These are phyloP conservation scores for Escallonia rubra DNA, from an alignment of 129 eudicot species.

Conservation along the genomic window DNA sequence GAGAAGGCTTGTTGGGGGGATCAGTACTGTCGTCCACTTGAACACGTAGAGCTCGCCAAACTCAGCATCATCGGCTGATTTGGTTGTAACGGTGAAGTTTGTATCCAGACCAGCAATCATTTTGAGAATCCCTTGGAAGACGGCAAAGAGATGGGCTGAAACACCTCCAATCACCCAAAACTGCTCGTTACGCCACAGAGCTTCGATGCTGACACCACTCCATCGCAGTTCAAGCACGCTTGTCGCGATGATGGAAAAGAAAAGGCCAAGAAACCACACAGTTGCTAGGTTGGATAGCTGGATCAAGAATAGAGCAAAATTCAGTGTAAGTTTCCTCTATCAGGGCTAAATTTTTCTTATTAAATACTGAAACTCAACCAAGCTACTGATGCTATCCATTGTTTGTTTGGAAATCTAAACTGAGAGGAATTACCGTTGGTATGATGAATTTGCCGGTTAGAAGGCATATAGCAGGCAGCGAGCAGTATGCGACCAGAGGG, in stretches of 20 bases:
- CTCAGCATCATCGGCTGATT: constrained; percentile 81
- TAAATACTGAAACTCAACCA: too few relatives aligned
- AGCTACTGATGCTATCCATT: too few relatives aligned
- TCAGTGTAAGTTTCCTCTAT: background rate
- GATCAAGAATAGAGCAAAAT: constrained; percentile 7
- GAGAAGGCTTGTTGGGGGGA: constrained; percentile 91
- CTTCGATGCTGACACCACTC: constrained; percentile 97
- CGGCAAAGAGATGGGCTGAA: constrained; percentile 96
- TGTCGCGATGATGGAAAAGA: constrained; percentile 75
- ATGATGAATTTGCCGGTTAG: constrained; percentile 97
- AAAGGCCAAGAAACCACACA: constrained; percentile 84
- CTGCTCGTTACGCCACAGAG: constrained; percentile 96
- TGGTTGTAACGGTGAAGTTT: constrained; percentile 89
- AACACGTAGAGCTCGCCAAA: constrained; percentile 85
- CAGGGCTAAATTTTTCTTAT: too few relatives aligned
- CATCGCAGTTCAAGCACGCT: constrained; percentile 88
- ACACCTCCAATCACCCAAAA: constrained; percentile 99
- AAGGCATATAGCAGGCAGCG: constrained; percentile 89
- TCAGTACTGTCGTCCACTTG: constrained; percentile 94
- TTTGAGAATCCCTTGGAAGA: constrained; percentile 92
- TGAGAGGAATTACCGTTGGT: constrained; percentile 64
- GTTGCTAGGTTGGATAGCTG: constrained; percentile 95
- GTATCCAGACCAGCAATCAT: constrained; percentile 92
- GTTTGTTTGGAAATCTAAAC: background rate
- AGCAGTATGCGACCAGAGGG: constrained; percentile 90